Conservation (phyloP, 768 basidiomycete genomes). For the Multifurca ochricompacta region DNA sequence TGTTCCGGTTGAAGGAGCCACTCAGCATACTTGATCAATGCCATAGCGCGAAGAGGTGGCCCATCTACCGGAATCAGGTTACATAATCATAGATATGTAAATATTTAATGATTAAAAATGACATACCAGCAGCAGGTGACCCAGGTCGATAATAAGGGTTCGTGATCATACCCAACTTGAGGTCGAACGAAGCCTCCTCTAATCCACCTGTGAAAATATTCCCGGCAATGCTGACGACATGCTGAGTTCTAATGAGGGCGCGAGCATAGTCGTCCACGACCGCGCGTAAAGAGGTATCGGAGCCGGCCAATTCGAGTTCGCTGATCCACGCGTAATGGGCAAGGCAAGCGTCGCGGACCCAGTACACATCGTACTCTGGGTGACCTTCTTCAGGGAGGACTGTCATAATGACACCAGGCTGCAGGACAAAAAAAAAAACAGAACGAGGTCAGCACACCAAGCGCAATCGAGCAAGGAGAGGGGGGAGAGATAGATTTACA, state of each 20-base stretch:
- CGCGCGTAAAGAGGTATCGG: not conserved
- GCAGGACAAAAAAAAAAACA: not conserved
- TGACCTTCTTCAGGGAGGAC: not conserved
- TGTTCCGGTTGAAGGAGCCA: conserved; percentile 9
- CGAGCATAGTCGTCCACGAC: conserved; percentile 6
- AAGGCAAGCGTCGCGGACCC: conserved; percentile 9
- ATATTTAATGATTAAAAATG: not conserved
- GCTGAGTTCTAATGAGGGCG: conserved; percentile 5
- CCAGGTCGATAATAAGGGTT: not conserved
- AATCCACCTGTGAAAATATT: conserved; percentile 2
- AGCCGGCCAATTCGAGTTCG: not conserved
- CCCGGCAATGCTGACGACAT: not conserved
- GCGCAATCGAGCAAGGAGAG: no score
- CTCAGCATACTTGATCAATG: conserved; percentile 11
- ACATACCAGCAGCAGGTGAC: conserved; percentile 7
- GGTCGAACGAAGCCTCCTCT: conserved; percentile 12
- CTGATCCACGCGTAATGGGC: conserved; percentile 1
- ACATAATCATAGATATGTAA: not conserved
- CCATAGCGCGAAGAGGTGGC: conserved; percentile 7
- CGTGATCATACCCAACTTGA: not conserved
- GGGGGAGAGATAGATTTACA: not conserved
- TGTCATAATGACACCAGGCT: conserved; percentile 10
- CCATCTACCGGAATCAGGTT: not conserved
- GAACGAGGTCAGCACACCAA: not conserved
- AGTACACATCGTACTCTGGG: conserved; percentile 6